A percentile compares a stretch with the other conserved stretches of the same genome.
Evolutionary conservation across 495 filamentous ascomycete species (phyloP).

Genomic region (Melanomma pulvis-pyrius): DNA sequence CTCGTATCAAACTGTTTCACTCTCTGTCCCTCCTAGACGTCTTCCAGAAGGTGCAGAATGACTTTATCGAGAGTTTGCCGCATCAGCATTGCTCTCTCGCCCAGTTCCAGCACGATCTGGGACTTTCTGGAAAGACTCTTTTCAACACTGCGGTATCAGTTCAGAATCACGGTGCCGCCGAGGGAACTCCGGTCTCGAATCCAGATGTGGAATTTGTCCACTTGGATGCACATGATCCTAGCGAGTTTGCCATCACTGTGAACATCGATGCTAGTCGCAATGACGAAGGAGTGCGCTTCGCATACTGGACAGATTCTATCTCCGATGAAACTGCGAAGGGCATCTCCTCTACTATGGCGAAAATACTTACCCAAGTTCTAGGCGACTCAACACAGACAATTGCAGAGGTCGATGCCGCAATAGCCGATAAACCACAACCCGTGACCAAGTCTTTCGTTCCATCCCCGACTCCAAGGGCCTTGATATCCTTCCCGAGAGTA

Average conservation of each 20-base stretch:
- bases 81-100: constrained; percentile 38
- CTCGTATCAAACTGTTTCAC: constrained; percentile 21
- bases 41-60: constrained; percentile 32
- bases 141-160: constrained; percentile 39
- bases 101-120: constrained; percentile 38
- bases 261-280: constrained; percentile 33
- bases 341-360: constrained; percentile 20
- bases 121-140: constrained; percentile 32
- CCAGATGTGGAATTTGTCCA: constrained; percentile 26
- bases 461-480: not conserved
- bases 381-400: constrained; percentile 23
- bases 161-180: constrained; percentile 31
- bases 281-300: constrained; percentile 32
- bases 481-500: constrained; percentile 1
- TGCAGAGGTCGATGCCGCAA: constrained; percentile 24
- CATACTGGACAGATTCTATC: constrained; percentile 36
- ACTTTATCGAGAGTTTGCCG: constrained; percentile 36
- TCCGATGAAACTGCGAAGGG: constrained; percentile 28
- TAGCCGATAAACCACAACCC: constrained; percentile 6
- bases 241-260: constrained; percentile 37
- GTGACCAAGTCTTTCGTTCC: not conserved
- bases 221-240: constrained; percentile 29
- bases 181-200: not conserved
- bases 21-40: constrained; percentile 19
- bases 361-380: constrained; percentile 20